Evolutionary conservation across 169 alveolate genomes (phyloP), one percentile per base, ranked within the genome.

Genomic region (Perkinsus marinus): DNA sequence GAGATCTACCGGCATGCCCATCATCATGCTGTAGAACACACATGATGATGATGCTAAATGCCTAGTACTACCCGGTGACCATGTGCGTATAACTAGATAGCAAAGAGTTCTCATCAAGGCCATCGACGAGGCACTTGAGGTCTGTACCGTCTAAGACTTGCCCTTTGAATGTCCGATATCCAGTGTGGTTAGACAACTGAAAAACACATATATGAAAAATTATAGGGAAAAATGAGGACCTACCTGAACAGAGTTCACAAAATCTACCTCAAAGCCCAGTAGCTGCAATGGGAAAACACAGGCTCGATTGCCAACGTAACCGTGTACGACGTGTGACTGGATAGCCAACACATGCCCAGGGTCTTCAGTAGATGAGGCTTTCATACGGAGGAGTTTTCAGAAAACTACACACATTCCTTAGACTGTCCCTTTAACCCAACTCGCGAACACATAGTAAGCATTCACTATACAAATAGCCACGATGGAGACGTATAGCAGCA

Each of bases 301-400:
- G 6, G 96, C 95, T 36, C 92, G 91, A 2, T 92, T 94, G 90
- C 96, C 96, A 6, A 93, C 96, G 41, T 93, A 93, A 38, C 95
- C 95, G 39, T 93, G 92, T 41, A 93, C 95, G 30, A 94, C 96
- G 39, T 93, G 95, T 39, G 95, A 93, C 93, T 94, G 96, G 89
- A 94, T 91, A 30, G 93, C 91, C 90, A 94, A 91, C 37, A 94
- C 39, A 26, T 37, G 90, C 6, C 79, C 79, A 16, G 79, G 79
- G 30, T 57, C 79, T 5, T 57, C 79, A 57, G 79, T 57, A 30
- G 79, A 57, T 57, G 79, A 57, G 79, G 79, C 7, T 30, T 13
- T 19, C 79, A 57, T 57, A 7, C 37, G 79, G 22, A 30, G 34
- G 10, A 41, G 46, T 10, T 10, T 41, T 41, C 19, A 41, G 46